Evolutionary conservation across 495 filamentous ascomycete genomes (phyloP), one percentile per base, ranked within the genome.

Genomic region (Penicillium cosmopolitanum): DNA sequence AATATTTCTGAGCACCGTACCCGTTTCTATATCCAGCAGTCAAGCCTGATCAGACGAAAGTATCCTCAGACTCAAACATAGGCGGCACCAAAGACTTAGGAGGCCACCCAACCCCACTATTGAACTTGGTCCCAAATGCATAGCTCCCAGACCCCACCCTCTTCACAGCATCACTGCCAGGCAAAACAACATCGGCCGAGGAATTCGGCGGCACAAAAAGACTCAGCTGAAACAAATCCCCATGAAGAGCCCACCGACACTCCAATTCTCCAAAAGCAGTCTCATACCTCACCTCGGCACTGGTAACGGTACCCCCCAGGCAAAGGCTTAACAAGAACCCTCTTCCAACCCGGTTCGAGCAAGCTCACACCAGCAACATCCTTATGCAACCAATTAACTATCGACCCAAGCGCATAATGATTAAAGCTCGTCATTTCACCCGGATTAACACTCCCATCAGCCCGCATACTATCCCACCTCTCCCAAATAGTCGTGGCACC

Each of bases 361-460:
- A 51, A 51, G 40, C 55, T 63, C 18, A 63, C 40, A n/a, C 70
- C 70, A 1, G 63, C 70, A 9, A 71, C 65, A 47, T 50, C 56
- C 51, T 63, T 40, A 53, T 73, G 66, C n/a, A 73, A 55, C 71
- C 71, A 73, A n/a, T 61, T 65, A 1, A 64, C 58, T 2, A 82
- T 73, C 2, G 72, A 66, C 4, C 80, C 80, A 25, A 82, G 65
- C 0, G 79, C 78, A 53, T 82, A 82, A 53, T 81, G 78, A 55
- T 82, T 85, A 63, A 86, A 86, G 16, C 77, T 81, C 2, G 79
- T 83, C 82, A 86, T 85, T 21, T 73, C 56, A 0, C 80, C 81
- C 0, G 80, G 74, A 53, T 86, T 84, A 5, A 85, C 64, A 5
- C 61, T 67, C 1, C 82, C 81, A 59, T 85, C 74, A 0, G 75